A percentile compares a stretch with the other conserved stretches of the same genome.
These are phyloP conservation scores for Colletotrichum sp. DNA, from an alignment of 2,329 filamentous ascomycete genomes.

Conservation along the genomic window DNA sequence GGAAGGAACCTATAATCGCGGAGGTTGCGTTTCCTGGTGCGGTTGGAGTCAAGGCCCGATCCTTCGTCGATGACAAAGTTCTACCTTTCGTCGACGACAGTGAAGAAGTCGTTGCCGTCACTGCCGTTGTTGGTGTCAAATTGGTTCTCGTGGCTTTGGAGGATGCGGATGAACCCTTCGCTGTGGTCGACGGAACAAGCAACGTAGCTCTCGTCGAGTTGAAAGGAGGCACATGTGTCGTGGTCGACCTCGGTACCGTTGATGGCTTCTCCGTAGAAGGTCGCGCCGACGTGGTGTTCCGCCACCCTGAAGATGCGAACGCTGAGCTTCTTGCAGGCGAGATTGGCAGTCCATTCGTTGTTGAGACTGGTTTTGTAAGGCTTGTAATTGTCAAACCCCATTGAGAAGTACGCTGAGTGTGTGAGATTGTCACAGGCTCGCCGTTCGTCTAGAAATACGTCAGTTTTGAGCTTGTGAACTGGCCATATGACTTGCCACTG, in stretches of 20 bases:
- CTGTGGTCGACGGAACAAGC: not conserved
- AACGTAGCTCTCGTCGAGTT: not conserved
- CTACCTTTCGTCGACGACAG: too few species aligned
- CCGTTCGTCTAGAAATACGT: not conserved
- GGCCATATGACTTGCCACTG: not conserved
- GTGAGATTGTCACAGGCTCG: fast-evolving
- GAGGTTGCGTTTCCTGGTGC: not conserved
- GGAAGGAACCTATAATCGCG: not conserved
- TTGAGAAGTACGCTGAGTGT: not conserved
- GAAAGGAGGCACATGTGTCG: not conserved
- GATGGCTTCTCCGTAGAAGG: not conserved
- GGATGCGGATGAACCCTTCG: not conserved
- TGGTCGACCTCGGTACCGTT: not conserved
- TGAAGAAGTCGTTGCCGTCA: not conserved
- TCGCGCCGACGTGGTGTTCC: not conserved
- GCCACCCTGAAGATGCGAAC: not conserved
- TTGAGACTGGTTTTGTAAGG: not conserved
- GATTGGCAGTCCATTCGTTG: not conserved
- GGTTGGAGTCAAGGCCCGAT: not conserved
- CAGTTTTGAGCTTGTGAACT: not conserved
- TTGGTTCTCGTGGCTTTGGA: not conserved
- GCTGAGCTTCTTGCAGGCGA: not conserved
- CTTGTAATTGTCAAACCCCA: not conserved
- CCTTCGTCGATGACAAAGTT: not conserved
- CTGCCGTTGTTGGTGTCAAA: not conserved